Evolutionary conservation across 2,329 filamentous ascomycete species (phyloP), one percentile per base, ranked within the genome.

Genomic region (Hypoxylon sp.): DNA sequence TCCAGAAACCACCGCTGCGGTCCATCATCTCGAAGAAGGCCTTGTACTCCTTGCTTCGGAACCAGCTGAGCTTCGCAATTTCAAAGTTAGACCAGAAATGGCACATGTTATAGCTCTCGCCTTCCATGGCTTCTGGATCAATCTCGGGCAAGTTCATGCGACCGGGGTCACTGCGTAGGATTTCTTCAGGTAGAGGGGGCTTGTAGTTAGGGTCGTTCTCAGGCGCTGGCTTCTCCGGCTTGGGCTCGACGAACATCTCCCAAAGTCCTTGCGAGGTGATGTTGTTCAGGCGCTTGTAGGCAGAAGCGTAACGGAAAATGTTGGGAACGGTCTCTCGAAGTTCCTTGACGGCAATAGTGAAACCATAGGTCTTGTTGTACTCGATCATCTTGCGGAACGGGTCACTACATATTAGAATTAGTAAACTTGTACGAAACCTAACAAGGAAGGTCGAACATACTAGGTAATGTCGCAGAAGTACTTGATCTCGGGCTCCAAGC

Each of bases 11-110:
- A 72, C 96, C 96, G 79, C 94, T 98, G 70, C 91, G 91, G 79
- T 99, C 96, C 95, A 99, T 98, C 92, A 97, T 97, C 77, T 98
- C 86, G 81, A 99, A 99, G 81, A 99, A 99, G 73, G 98, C 96
- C 75, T 97, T 92, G 79, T 99, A 99, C 78, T 94, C 92, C 82
- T 97, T 95, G 84, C 94, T 98, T 74, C 96, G 90, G 88, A 98
- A 98, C 90, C 94, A 99, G 82, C 93, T 92, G 68, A 99, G 87
- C 66, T 91, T 90, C 13, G 96, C 96, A 82, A 99, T 99, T 81
- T 99, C 96, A 74, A 99, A 99, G 81, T 99, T 99, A 80, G 94
- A 97, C 96, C 96, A 99, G 85, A 98, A 99, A 84, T 99, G 96
- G 80, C 96, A 99, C 96, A 99, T 99, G 83, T 99, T 99, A 86